Conservation (phyloP, 345 rosid species). For the Rhodamnia rubescens region DNA sequence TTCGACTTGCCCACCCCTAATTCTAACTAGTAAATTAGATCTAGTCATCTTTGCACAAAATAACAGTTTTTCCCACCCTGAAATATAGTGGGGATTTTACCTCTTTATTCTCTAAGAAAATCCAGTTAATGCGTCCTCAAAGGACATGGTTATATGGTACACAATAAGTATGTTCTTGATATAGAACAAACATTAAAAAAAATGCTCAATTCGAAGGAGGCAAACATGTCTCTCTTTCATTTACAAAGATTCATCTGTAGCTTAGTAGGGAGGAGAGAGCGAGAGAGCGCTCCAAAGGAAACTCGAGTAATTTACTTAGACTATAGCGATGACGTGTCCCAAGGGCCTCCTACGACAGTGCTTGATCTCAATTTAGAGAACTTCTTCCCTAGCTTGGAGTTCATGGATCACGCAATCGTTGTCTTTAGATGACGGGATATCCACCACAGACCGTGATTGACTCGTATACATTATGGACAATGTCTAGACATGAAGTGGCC, state of each 20-base stretch:
- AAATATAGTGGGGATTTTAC: background rate
- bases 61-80: background rate
- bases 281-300: background rate
- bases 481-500: background rate
- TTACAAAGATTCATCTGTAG: too few species aligned
- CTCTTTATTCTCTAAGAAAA: background rate
- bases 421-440: background rate
- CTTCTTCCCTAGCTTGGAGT: background rate
- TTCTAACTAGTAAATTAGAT: background rate
- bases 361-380: background rate
- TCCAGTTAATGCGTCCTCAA: background rate
- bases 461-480: background rate
- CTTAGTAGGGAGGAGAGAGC: background rate
- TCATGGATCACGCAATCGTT: background rate
- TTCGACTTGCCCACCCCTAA: too few species aligned
- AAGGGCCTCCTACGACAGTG: accelerated
- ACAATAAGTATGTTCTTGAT: too few species aligned
- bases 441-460: background rate
- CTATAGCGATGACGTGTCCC: accelerated
- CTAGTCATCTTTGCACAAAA: background rate
- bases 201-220: too few species aligned
- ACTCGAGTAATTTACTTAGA: background rate
- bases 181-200: too few species aligned
- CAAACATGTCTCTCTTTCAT: too few species aligned
- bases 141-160: too few species aligned